Evolutionary conservation across 306 rosid genomes (phyloP), one percentile per base, ranked within the genome.

Genomic region (Trifolium repens): DNA sequence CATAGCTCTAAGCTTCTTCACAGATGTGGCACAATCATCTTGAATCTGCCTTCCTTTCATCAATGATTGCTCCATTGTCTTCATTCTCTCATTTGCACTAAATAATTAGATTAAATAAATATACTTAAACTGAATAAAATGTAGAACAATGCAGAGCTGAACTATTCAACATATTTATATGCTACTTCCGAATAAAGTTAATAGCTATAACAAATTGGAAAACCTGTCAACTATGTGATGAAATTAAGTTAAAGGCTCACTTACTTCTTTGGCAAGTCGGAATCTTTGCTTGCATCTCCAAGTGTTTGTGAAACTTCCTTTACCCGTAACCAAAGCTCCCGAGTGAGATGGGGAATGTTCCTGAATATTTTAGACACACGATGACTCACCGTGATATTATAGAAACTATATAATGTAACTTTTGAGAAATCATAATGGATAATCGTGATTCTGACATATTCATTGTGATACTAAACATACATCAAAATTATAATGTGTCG

Each of bases 1-100:
- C 93, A 91, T 91, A 42, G 98, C 98, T 61, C 98, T 83, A 66
- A 94, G 97, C 83, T 91, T 94, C 86, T 94, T 94, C 77, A 90
- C 92, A 54, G 78, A 67, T 35, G 78, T 80, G 66, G 94, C 83
- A 58, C 97, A 94, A 79, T 91, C 94, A 26, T 91, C 92, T 68
- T 88, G 97, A 85, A 81, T 75, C 81, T 90, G 96, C 76, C 72
- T 88, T 78, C 88, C 98, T 85, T 91, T 94, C 43, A 80, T 70
- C 87, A 94, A 84, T 15, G 94, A 82, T 72, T 86, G 91, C 62
- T 88, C 98, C 96, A 94, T 94, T 71, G 93, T 84, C 84, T 84
- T 91, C 85, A 88, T 75, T 80, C 72, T 86, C 71, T 94, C 98
- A 64, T 87, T 42, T 19, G 88, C 93, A 81, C 98, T 94, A 86